Evolutionary conservation across 495 filamentous ascomycete genomes (phyloP), one percentile per base, ranked within the genome.

Genomic region (Xylaria venustula): DNA sequence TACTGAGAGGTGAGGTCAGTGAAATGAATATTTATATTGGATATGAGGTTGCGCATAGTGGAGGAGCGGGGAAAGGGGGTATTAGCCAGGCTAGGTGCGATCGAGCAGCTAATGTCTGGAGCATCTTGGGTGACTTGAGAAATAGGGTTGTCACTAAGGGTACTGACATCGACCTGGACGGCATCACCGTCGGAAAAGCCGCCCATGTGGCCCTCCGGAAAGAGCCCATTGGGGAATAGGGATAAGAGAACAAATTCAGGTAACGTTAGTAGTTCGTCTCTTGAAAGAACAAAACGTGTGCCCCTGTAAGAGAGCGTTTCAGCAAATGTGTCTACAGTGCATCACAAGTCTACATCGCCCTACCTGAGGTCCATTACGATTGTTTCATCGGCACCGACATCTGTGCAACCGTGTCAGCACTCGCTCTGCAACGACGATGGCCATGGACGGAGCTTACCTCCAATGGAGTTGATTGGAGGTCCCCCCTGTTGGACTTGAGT

Each of bases 241-340:
- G 94, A 98, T 14, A 98, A 81, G n/a, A 98, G 84, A 17, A 98
- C 94, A 62, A 98, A 98, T 77, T 98, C 94, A 47, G 94, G 94
- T 40, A 98, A 81, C 2, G 94, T 98, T 51, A 98, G 79, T 40
- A 98, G 83, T 71, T 98, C 94, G 68, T 98, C 94, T 66, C 95
- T 82, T 25, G 95, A 98, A 22, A 98, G 83, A 23, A 89, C 89
- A 71, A 98, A 98, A 64, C 92, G 90, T 50, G 87, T 94, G 58
- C 93, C 94, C 72, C 93, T 98, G 66, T 56, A 36, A 23, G 70
- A 55, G 71, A 51, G 44, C 56, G 46, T 32, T 62, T 67, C 58
- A 64, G 73, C 74, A 71, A 75, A 64, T 53, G 5, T 9, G 9
- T 49, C 12, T n/a, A 15, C 9, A 50, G 51, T 20, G 60, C 23